A percentile compares a stretch with the other conserved stretches of the same genome.
These are phyloP conservation scores for Ascochyta lentis DNA, from an alignment of 2,329 filamentous ascomycete genomes.

Conservation along the genomic window DNA sequence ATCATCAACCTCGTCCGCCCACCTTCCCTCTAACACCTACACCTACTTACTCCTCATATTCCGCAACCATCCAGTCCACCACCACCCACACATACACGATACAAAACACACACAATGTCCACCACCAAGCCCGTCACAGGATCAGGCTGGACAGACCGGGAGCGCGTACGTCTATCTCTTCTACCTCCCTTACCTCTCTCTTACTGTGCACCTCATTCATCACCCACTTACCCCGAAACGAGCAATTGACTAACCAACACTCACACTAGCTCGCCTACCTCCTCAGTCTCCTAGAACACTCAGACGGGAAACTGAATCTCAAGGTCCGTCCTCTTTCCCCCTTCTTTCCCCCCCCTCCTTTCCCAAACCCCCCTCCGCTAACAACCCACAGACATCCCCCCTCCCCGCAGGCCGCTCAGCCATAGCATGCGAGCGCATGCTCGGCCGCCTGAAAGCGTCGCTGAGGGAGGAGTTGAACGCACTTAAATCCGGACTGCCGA, in stretches of 20 bases:
- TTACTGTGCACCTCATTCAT: too few relatives aligned
- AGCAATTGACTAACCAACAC: not conserved
- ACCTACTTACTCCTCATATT: not conserved
- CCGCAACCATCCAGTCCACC: too few relatives aligned
- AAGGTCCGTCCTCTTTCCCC: not conserved
- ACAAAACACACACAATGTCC: constrained; percentile 18
- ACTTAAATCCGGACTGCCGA: constrained; percentile 16
- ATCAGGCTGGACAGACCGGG: constrained; percentile 22
- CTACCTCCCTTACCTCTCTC: not conserved
- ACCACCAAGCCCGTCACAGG: constrained; percentile 10
- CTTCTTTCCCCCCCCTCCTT: not conserved
- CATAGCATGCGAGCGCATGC: constrained; percentile 34
- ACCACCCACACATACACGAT: not conserved
- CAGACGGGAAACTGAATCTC: constrained; percentile 18
- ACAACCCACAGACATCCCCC: constrained; percentile 20
- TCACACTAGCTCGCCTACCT: constrained; percentile 18
- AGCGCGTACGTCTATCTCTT: constrained; percentile 14
- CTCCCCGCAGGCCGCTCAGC: constrained; percentile 22
- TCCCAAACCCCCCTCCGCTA: not conserved
- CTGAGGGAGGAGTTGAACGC: constrained; percentile 27
- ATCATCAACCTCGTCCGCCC: not conserved
- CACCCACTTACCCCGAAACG: too few relatives aligned
- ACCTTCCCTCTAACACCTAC: not conserved
- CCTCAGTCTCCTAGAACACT: constrained; percentile 20
- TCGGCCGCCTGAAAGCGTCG: constrained; percentile 25